Base-by-base conservation (phyloP, 2,329 filamentous ascomycete genomes). In the Talaromyces sp. region DNA sequence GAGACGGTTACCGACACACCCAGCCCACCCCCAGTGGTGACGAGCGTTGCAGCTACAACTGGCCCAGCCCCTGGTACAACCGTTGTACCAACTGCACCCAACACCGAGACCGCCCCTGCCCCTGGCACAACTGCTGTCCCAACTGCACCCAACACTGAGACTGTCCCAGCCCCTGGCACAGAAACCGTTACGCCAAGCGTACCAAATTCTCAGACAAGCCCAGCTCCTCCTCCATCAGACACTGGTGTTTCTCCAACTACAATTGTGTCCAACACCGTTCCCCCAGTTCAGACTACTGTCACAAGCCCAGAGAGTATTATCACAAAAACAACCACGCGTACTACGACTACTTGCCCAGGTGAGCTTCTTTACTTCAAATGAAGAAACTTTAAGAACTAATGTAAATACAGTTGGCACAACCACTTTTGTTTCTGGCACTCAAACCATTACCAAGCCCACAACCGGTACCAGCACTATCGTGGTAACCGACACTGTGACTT, bases 401-500 rank as follows among this genome's bases (percentile, higher is more conserved):
- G 33, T 32, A 54, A 33, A 19, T 13, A 27, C 51, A 62, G 60
- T 62, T 19, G 57, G 60, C 56, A 59, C 60, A 6, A 62, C 59
- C 17, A 63, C 62, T 10, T 28, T 58, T n/a, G 51, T 54, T 32
- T 58, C 55, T 19, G 62, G 62, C 32, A 58, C 62, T 3, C 27
- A 49, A n/a, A 61, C 59, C 15, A 33, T 56, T 28, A 63, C 62
- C 32, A 47, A 49, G 6, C 55, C 60, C 19, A 52, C 54, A 8
- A 63, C 59, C 51, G 59, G 55, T 44, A 63, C 62, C 1, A 61
- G 36, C 55, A 58, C 51, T 6, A 33, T 61, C 28, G 52, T 57
- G 5, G 49, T 61, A 3, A 61, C 59, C 22, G 58, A 60, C 44
- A 57, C 55, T 28, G 62, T 63, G 59, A 63, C 62, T 19, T 63